Evolutionary conservation across 2,329 filamentous ascomycete genomes (phyloP).

Genomic region (Aspergillus novoparasiticus): DNA sequence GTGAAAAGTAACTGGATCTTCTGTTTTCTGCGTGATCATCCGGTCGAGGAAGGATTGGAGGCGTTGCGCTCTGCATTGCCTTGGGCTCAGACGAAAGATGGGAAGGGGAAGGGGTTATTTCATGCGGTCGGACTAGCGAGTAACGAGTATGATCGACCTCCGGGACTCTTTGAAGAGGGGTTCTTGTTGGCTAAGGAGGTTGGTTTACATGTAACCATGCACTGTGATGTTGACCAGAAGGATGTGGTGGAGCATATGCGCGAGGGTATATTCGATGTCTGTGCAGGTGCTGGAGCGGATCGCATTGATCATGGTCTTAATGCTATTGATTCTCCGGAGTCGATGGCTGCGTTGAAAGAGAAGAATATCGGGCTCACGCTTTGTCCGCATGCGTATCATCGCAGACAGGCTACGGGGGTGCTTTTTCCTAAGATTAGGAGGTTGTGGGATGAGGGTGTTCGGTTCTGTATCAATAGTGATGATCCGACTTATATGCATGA

Average conservation of each 20-base stretch:
- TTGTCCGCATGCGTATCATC: constrained; percentile 6
- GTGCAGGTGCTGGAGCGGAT: not conserved
- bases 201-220: not conserved
- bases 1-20: not conserved
- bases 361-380: not conserved
- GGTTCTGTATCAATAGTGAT: not conserved
- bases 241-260: not conserved
- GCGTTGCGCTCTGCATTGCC: not conserved
- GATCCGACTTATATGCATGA: not conserved
- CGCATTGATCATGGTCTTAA: not conserved
- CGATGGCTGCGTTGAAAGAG: not conserved
- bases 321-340: not conserved
- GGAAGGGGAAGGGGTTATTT: not conserved
- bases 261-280: not conserved
- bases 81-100: not conserved
- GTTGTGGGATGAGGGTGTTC: not conserved
- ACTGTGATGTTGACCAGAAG: not conserved
- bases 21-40: not conserved
- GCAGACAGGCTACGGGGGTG: constrained; percentile 1
- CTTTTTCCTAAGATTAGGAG: constrained; percentile 1
- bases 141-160: not conserved
- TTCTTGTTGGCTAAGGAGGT: not conserved
- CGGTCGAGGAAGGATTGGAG: not conserved
- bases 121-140: not conserved
- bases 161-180: not conserved